Base-by-base conservation (phyloP, 345 rosid species). In the Lepidium didymum region DNA sequence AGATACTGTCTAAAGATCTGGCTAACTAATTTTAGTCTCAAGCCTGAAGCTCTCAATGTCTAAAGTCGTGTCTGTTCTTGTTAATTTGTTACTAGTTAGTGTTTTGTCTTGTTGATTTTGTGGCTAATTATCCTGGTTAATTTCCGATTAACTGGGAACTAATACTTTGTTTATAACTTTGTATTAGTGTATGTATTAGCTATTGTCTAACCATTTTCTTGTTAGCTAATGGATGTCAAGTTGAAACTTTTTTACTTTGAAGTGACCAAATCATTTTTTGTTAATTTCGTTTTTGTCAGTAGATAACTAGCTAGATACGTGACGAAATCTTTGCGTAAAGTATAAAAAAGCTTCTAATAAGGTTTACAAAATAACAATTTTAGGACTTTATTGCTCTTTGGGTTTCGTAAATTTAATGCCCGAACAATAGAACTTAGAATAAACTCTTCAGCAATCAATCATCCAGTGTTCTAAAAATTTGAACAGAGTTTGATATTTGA, bases 61-160 rank as follows among this genome's bases (percentile, higher is more conserved):
- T 13, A 7, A 31, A 49, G 23, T 19, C 31, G 55, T 49, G 53
- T 60, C 49, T 52, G 58, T 61, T 35, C 55, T 58, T 16, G 72
- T 46, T 60, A 35, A 25, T 36, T 49, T 64, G 59, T 44, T 64
- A 37, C 45, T 44, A 46, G 36, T 54, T 68, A 5, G 55, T 40
- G 49, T 46, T 53, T 43, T 46, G 44, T 61, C 12, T 40, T 29
- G 46, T 46, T 69, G 35, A 50, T 56, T 12, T 56, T 47, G 75
- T 55, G 61, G 75, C 75, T 68, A 75, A 68, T 38, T 75, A 46
- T 68, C 42, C 70, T 60, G 56, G 78, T 44, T 74, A 74, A 67
- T 74, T 23, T 52, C 58, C 43, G n/a, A 12, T 74, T 52, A 74
- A 44, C 78, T 14, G n/a, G 56, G 56, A 44, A 52, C 78, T 74